Base-by-base conservation (phyloP, 2,329 filamentous ascomycete species). In the Paraconiothyrium brasiliense region DNA sequence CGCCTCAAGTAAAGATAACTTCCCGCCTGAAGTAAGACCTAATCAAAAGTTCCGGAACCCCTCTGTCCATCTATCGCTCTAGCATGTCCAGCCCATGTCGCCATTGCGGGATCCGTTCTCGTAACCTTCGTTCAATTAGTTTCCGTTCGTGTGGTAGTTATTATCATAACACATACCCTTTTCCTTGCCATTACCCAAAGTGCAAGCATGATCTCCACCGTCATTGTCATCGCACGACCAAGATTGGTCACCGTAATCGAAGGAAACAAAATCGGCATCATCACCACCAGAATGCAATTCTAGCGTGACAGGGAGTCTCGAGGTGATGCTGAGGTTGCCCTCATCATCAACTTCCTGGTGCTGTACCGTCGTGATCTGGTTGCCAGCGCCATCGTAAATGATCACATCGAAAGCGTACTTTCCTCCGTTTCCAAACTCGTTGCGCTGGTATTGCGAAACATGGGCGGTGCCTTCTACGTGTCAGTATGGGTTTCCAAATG, bases 381-480 rank as follows among this genome's bases (percentile, higher is more conserved):
- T 48, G 4, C 24, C n/a, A 8, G 22, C 54, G 11, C n/a, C 43
- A 48, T 48, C 54, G 43, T 32, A 57, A 5, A 57, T 57, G 43
- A 57, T 14, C 10, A 48, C 27, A 24, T 57, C 54, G 27, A 57
- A 57, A 16, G 11, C 7, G 20, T 57, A 57, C 14, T 47, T 47
- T 4, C 10, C 43, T 3, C 54, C 54, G 43, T 22, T 47, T 4
- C 54, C 16, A 20, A n/a, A 34, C 24, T 57, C 22, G 43, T 48
- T 48, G 20, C 54, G 54, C 20, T 57, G 54, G 35, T 57, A 57
- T n/a, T 57, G 54, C 11, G 10, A 16, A 27, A 57, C 27, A 27
- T 57, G 54, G 8, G 43, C 24, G n/a, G 54, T 57, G 54, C 52
- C 41, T 44, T 16, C 20, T 16, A 37, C 20, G 41, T 9, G 16